phyloP scores from a whole-genome alignment of 805 yeast genomes.

The Kuraishia ogatae region DNA sequence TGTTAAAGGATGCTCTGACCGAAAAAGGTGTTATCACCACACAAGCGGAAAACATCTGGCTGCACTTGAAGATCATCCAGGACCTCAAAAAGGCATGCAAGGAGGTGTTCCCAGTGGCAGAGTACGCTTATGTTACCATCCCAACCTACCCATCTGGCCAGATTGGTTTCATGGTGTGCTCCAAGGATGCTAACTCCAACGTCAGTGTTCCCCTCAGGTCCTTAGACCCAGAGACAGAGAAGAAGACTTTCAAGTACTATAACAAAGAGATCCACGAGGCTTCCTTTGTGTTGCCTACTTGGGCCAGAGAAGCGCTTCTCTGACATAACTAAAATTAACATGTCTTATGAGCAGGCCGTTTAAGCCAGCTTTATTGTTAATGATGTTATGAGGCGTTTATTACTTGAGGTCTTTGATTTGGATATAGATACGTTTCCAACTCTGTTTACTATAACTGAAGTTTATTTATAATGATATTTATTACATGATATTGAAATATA shows the following conservation, averaged over 20 bases:
- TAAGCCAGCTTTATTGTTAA: background rate
- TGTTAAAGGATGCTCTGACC: conserved; percentile 55
- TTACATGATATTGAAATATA: background rate
- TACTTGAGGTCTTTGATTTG: background rate
- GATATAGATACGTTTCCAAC: background rate
- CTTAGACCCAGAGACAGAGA: conserved; percentile 35
- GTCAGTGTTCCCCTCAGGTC: conserved; percentile 45
- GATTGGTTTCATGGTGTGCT: conserved; percentile 68
- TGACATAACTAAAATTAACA: background rate
- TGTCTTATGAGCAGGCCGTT: background rate
- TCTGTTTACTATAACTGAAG: background rate
- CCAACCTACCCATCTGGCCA: conserved; percentile 89
- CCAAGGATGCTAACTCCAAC: conserved; percentile 39
- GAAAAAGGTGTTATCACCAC: conserved; percentile 65
- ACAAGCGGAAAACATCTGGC: conserved; percentile 79
- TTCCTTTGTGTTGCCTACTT: conserved; percentile 70
- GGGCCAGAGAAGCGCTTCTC: conserved; percentile 45
- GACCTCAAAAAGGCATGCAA: conserved; percentile 38
- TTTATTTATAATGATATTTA: too few relatives aligned
- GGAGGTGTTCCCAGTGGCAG: conserved; percentile 50
- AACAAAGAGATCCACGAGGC: conserved; percentile 57
- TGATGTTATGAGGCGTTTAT: background rate
- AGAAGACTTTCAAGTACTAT: conserved; percentile 51
- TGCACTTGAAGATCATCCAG: conserved; percentile 45
- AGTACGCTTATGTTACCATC: conserved; percentile 71